Evolutionary conservation across 2,329 filamentous ascomycete species (phyloP).

Genomic region (Pseudogymnoascus verrucosus): DNA sequence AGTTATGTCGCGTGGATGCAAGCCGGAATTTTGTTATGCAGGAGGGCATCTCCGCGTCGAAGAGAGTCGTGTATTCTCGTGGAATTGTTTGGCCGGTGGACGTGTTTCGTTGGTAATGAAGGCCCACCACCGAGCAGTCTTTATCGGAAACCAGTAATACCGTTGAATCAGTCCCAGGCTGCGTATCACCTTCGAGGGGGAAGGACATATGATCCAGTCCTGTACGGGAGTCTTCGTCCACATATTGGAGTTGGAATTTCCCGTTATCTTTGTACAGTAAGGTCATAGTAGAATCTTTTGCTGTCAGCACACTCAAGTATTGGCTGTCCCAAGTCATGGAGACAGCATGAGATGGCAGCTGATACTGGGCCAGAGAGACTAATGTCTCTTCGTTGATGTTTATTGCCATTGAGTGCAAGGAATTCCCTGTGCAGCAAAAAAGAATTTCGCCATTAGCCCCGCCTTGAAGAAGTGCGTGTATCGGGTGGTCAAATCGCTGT

Average conservation of each 20-base stretch:
- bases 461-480: neutral
- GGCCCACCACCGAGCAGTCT: constrained; percentile 23
- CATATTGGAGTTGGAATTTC: constrained; percentile 25
- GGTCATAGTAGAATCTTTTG: constrained; percentile 47
- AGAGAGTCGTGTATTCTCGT: constrained; percentile 27
- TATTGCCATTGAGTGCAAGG: constrained; percentile 49
- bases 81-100: neutral
- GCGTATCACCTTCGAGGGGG: neutral
- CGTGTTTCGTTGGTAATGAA: constrained; percentile 11
- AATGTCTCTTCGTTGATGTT: constrained; percentile 45
- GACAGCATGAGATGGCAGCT: constrained; percentile 46
- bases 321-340: constrained; percentile 41
- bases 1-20: constrained; percentile 43
- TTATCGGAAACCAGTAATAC: constrained; percentile 28
- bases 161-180: constrained; percentile 11
- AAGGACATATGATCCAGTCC: constrained; percentile 22
- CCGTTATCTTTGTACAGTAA: constrained; percentile 33
- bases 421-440: constrained; percentile 46
- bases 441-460: constrained; percentile 25
- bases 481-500: neutral
- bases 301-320: constrained; percentile 43
- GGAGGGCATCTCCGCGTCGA: constrained; percentile 43
- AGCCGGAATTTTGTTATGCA: constrained; percentile 47
- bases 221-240: constrained; percentile 25
- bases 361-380: constrained; percentile 36